Percentiles rank a stretch among this genome's conserved stretches.
Evolutionary conservation across 106 monocot species (phyloP).

Genomic region (Amphibolis antarctica): DNA sequence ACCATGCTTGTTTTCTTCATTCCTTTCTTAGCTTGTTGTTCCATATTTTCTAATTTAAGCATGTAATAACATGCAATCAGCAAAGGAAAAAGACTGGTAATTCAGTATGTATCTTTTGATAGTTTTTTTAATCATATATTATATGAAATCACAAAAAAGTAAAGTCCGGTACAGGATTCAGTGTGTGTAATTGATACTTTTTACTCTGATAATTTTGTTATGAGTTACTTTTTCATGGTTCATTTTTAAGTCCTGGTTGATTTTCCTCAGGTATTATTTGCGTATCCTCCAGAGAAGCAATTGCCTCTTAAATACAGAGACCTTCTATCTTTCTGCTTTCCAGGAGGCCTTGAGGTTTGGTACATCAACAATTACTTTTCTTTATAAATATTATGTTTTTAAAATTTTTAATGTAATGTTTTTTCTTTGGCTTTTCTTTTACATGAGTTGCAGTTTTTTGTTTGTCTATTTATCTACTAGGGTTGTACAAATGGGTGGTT

Average conservation of each 20-base stretch:
- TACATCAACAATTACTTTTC: not conserved
- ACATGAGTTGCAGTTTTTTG: too few relatives aligned
- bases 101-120: too few relatives aligned
- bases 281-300: slow-evolving; percentile 83
- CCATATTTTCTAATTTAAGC: too few relatives aligned
- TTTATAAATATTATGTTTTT: slow-evolving; percentile 1
- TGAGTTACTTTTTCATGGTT: too few relatives aligned
- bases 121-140: not conserved
- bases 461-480: too few relatives aligned
- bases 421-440: too few relatives aligned
- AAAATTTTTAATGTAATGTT: too few relatives aligned
- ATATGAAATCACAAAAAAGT: not conserved
- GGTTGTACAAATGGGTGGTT: too few relatives aligned
- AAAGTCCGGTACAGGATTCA: not conserved
- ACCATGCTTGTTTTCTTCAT: not conserved
- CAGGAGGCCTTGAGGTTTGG: slow-evolving; percentile 77
- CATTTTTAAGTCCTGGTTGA: too few relatives aligned
- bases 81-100: too few relatives aligned
- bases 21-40: not conserved
- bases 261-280: slow-evolving; percentile 67
- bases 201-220: slow-evolving; percentile 1
- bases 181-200: not conserved
- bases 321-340: slow-evolving; percentile 97
- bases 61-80: too few relatives aligned
- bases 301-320: slow-evolving; percentile 88